Evolutionary conservation across 352 stramenopile genomes (phyloP).

Genomic region (Pythium grandisporangium): DNA sequence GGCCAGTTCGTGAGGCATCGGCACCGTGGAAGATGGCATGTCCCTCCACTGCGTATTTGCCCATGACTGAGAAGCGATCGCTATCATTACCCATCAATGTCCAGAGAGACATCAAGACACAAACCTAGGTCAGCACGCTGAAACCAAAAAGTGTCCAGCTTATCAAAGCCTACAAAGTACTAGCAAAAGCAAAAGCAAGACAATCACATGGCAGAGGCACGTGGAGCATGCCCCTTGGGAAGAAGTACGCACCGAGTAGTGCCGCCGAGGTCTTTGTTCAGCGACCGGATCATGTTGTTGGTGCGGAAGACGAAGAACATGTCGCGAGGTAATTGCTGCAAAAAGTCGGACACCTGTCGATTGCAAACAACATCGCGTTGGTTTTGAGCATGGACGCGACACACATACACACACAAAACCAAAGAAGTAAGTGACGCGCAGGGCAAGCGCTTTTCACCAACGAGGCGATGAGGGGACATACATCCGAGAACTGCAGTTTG

Average conservation of each 20-base stretch:
- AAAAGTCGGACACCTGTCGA: slow-evolving; percentile 58
- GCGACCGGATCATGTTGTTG: slow-evolving; percentile 85
- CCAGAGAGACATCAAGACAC: not conserved
- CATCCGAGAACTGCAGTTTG: slow-evolving; percentile 49
- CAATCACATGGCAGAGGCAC: no score
- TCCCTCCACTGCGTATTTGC: slow-evolving; percentile 54
- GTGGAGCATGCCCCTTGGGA: no score
- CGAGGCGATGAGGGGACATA: slow-evolving; percentile 16
- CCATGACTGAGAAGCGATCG: slow-evolving; percentile 72
- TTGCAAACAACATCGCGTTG: not conserved
- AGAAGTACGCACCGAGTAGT: slow-evolving; percentile 34
- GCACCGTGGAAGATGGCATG: slow-evolving; percentile 35
- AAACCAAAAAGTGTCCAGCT: no score
- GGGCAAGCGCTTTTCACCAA: no score
- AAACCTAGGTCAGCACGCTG: no score
- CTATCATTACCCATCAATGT: slow-evolving; percentile 14
- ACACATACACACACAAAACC: no score
- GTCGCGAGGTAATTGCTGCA: slow-evolving; percentile 81
- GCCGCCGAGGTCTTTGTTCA: slow-evolving; percentile 86
- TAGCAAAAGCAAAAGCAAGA: no score
- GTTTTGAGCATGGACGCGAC: no score
- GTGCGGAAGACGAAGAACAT: slow-evolving; percentile 89
- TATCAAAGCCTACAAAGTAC: no score
- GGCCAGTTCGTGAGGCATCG: slow-evolving; percentile 1
- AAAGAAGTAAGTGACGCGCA: no score